Conservation (phyloP, 129 eudicot genomes). For the Flaveria bidentis region DNA sequence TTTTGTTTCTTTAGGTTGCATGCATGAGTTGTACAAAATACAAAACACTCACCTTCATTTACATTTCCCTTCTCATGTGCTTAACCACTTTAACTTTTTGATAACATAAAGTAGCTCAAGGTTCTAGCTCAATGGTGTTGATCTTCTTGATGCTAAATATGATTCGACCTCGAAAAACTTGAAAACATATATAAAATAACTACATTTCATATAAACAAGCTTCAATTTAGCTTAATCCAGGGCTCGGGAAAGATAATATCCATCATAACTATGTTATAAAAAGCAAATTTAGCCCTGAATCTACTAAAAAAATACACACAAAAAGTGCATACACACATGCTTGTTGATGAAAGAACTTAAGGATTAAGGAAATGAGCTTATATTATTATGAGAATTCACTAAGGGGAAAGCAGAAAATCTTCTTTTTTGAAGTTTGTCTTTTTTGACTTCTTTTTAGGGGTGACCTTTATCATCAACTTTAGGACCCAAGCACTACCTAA, state of each 20-base stretch:
- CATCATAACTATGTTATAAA: background rate
- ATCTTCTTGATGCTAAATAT: slow-evolving; percentile 4
- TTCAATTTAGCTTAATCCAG: background rate
- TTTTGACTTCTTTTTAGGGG: slow-evolving; percentile 42
- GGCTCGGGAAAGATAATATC: background rate
- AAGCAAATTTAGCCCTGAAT: background rate
- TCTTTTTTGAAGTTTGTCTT: slow-evolving; percentile 38
- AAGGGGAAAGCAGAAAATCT: slow-evolving; percentile 34
- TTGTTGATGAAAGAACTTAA: slow-evolving; percentile 4
- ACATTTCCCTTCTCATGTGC: slow-evolving; percentile 23
- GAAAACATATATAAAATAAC: background rate
- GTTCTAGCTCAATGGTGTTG: background rate
- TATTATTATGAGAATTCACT: slow-evolving; percentile 23
- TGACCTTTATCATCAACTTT: slow-evolving; percentile 44
- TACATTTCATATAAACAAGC: background rate
- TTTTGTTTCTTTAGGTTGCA: slow-evolving; percentile 45
- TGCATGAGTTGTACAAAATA: slow-evolving; percentile 34
- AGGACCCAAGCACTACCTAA: slow-evolving; percentile 44
- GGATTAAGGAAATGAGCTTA: slow-evolving; percentile 25
- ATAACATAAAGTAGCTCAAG: slow-evolving; percentile 17
- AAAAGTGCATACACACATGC: slow-evolving; percentile 9
- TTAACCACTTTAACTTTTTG: slow-evolving; percentile 27
- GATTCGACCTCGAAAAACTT: background rate
- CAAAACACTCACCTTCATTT: slow-evolving; percentile 25
- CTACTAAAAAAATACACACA: background rate